Evolutionary conservation across 257 asterid genomes (phyloP), one percentile per base, ranked within the genome.

Genomic region (Vinca minor): DNA sequence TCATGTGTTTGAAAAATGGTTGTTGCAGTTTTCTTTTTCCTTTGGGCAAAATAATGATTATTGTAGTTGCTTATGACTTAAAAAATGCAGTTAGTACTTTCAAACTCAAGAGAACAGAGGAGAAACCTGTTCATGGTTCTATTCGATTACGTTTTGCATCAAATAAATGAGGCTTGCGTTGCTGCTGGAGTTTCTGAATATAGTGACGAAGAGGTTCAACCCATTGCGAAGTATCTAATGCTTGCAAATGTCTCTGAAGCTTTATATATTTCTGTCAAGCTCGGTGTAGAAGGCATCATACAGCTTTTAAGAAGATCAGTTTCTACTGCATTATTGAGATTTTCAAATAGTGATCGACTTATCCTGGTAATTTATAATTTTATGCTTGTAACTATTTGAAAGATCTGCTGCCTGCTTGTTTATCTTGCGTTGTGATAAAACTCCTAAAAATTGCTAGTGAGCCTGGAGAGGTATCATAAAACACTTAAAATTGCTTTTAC

Each of bases 181-280:
- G 86, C 87, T 57, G 76, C 82, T 62, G 97, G 97, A 67, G 81
- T 81, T 74, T 93, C 96, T 18, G 99, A 89, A 74, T 93, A 89
- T 59, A 82, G 92, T 71, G 95, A 87, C 64, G 95, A 93, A 68
- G 99, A 93, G 81, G 86, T 85, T 73, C 95, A 85, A 69, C 96
- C 96, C 64, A 91, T 93, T 77, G 94, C 97, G 71, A 79, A 85
- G 72, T 85, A 87, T 85, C 99, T 93, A 47, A 78, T 87, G 81
- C 95, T 87, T 56, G 97, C 96, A 62, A 96, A 93, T 80, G 97
- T 94, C 69, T 85, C 99, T 54, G 99, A 93, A 87, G 97, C 94
- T 39, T 78, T 93, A 70, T 88, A 90, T 80, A 83, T 88, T 63
- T 87, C 97, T 63, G 94, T 89, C 74, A 89, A 87, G 80, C 81